Evolutionary conservation across 495 filamentous ascomycete species (phyloP).

Genomic region (Aspergillus affinis): DNA sequence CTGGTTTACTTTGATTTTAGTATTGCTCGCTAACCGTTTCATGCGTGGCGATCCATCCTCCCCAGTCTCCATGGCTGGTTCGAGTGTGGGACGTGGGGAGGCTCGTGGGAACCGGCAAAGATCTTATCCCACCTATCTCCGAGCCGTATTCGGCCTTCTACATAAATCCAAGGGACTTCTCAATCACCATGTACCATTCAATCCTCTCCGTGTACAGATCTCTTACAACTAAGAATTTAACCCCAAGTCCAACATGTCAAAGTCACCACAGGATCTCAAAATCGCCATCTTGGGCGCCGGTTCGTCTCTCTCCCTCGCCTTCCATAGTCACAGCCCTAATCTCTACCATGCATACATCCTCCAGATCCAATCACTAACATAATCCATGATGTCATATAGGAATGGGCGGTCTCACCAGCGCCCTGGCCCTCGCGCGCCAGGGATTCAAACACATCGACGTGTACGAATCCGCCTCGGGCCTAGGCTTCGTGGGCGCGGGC

Average conservation of each 20-base stretch:
- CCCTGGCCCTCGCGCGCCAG: conserved; percentile 69
- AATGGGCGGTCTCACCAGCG: conserved; percentile 74
- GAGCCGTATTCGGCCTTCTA: neutral
- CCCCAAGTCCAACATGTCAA: conserved; percentile 21
- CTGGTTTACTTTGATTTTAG: neutral
- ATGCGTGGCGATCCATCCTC: too few species aligned
- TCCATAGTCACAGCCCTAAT: neutral
- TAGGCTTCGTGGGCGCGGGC: conserved; percentile 80
- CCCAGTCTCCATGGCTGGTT: neutral
- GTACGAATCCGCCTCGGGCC: conserved; percentile 68
- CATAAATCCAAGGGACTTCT: too few species aligned
- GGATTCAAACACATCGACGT: conserved; percentile 72
- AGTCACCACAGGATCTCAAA: conserved; percentile 39
- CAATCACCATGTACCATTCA: too few species aligned
- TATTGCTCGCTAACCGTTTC: neutral
- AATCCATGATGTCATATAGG: conserved; percentile 38
- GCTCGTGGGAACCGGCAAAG: neutral
- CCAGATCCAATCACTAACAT: neutral
- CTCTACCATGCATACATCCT: too few species aligned
- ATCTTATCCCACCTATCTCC: neutral
- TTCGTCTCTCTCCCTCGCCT: conserved; percentile 9
- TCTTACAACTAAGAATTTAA: neutral
- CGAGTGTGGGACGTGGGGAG: conserved; percentile 24
- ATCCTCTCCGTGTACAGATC: too few species aligned
- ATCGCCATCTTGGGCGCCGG: conserved; percentile 47